Evolutionary conservation across 768 basidiomycete species (phyloP).

Genomic region (Pleurotus platypus): DNA sequence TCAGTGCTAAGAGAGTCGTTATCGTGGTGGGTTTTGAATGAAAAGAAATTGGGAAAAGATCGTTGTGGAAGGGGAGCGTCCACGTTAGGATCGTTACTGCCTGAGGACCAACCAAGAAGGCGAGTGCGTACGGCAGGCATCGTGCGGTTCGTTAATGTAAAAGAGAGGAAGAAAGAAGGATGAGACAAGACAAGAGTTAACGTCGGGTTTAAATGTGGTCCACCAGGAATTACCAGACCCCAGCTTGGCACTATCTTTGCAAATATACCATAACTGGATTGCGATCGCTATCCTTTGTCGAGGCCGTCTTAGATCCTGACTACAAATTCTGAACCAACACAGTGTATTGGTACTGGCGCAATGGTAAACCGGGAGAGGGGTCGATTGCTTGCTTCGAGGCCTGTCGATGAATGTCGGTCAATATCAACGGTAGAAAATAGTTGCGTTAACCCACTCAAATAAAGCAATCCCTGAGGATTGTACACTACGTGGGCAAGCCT

Average conservation of each 20-base stretch:
- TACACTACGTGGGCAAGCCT: too few species aligned
- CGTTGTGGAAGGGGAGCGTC: constrained; percentile 3
- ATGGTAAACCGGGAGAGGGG: too few species aligned
- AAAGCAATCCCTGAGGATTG: too few species aligned
- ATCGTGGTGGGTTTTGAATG: neutral
- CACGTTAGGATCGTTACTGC: constrained; percentile 7
- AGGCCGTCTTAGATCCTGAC: constrained; percentile 6
- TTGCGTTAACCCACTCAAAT: too few species aligned
- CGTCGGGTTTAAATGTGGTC: neutral
- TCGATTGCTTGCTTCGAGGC: too few species aligned
- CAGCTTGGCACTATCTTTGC: constrained; percentile 4
- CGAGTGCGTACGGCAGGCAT: constrained; percentile 9
- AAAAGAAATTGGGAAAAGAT: neutral
- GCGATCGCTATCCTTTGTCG: constrained; percentile 1
- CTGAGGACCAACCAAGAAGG: constrained; percentile 6
- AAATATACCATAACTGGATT: constrained; percentile 5
- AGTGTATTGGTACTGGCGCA: neutral
- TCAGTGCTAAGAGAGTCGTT: neutral
- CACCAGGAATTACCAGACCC: neutral
- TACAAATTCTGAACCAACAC: neutral
- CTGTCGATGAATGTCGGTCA: too few species aligned
- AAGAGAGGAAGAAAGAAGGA: neutral
- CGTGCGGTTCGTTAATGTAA: neutral
- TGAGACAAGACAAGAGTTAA: neutral
- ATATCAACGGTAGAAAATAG: too few species aligned